Evolutionary conservation across 208 protist genomes (phyloP).

Genomic region (Acanthamoeba sp.): DNA sequence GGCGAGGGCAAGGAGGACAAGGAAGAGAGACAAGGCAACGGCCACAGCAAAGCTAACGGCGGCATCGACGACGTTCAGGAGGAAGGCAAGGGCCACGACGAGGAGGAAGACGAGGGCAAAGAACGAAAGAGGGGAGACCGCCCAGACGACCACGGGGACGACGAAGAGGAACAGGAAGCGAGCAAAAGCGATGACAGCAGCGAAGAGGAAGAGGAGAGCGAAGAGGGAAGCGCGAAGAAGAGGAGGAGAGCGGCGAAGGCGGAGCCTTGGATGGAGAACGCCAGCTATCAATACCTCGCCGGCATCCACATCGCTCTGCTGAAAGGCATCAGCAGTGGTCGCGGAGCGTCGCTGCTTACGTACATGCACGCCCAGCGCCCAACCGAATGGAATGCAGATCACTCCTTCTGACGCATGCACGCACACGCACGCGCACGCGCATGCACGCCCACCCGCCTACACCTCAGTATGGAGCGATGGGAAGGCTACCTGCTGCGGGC

Average conservation of each 20-base stretch:
- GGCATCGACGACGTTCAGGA: too few species aligned
- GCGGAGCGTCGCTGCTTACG: neutral
- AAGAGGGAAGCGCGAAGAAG: neutral
- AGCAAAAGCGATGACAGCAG: neutral
- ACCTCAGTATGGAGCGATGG: neutral
- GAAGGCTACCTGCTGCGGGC: neutral
- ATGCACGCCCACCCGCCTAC: neutral
- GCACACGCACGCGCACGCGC: neutral
- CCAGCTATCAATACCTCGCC: neutral
- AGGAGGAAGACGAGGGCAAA: neutral
- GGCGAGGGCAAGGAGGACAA: neutral
- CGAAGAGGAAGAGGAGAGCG: neutral
- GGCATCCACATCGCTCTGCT: neutral
- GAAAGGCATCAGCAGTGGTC: neutral
- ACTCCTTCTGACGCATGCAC: too few species aligned
- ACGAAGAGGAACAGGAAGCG: neutral
- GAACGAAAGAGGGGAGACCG: too few species aligned
- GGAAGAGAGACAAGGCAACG: neutral
- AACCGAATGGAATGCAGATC: too few species aligned
- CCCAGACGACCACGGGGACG: too few species aligned
- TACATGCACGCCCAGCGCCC: too few species aligned
- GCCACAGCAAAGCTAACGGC: too few species aligned
- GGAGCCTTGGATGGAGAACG: neutral
- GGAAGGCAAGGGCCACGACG: neutral
- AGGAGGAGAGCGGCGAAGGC: neutral